Conservation (phyloP, 306 rosid genomes). For the Vigna reflexopilosa region DNA sequence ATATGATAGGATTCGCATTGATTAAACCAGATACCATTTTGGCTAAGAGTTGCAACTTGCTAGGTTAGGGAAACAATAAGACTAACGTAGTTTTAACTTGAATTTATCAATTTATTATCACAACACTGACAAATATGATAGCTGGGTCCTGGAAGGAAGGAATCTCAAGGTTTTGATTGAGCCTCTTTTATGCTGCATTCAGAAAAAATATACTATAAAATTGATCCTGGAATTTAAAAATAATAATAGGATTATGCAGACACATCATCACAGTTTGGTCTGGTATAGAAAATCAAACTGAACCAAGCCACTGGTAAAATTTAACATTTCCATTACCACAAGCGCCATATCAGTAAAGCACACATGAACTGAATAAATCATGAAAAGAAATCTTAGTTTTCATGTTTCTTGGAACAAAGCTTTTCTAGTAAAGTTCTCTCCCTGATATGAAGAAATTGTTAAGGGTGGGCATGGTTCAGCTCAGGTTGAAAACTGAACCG, state of each 20-base stretch:
- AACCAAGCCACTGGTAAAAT: neutral
- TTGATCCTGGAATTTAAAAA: neutral
- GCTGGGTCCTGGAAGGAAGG: constrained; percentile 2
- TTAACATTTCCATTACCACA: neutral
- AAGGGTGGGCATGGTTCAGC: no score
- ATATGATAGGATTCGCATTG: constrained; percentile 82
- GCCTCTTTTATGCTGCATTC: neutral
- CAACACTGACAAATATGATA: neutral
- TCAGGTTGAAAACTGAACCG: no score
- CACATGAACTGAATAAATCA: neutral
- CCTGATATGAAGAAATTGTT: no score
- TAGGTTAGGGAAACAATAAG: neutral
- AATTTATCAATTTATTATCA: neutral
- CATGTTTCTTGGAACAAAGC: neutral
- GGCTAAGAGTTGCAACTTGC: constrained; percentile 11
- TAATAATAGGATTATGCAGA: neutral
- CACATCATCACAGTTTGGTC: neutral
- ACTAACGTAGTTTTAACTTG: no score
- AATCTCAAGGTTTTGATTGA: neutral
- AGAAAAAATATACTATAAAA: neutral
- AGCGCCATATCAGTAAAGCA: neutral
- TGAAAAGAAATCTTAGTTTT: neutral
- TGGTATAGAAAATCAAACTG: neutral
- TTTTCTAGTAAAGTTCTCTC: no score
- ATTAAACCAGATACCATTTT: constrained; percentile 77